Conservation (phyloP, 1,284 basidiomycete genomes). For the Ganoderma meredithae region DNA sequence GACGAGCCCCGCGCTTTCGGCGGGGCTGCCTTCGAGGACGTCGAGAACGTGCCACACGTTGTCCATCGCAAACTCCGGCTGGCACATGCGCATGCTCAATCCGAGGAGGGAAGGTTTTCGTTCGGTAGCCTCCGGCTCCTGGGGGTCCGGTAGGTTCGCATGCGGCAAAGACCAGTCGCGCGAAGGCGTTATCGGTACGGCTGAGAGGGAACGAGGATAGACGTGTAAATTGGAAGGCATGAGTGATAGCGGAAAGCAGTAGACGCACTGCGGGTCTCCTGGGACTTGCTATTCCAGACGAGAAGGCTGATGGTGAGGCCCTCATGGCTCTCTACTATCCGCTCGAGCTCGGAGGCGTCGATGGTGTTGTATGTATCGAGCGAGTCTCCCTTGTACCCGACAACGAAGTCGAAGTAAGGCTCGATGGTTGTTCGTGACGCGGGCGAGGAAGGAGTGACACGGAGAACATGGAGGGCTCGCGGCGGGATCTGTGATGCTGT, state of each 20-base stretch:
- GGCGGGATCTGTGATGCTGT: conserved; percentile 62
- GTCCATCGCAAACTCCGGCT: conserved; percentile 87
- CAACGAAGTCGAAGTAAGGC: conserved; percentile 96
- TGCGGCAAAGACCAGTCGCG: conserved; percentile 75
- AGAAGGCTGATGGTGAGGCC: conserved; percentile 80
- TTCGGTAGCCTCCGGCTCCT: conserved; percentile 45
- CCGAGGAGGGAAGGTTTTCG: conserved; percentile 86
- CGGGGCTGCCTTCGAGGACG: conserved; percentile 94
- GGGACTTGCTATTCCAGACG: conserved; percentile 92
- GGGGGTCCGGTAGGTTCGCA: conserved; percentile 45
- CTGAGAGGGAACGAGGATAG: conserved; percentile 48
- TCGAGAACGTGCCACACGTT: conserved; percentile 99
- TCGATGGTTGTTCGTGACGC: conserved; percentile 88
- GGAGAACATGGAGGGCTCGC: conserved; percentile 83
- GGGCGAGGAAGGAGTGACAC: conserved; percentile 88
- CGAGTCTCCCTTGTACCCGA: conserved; percentile 84
- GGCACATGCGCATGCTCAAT: conserved; percentile 90
- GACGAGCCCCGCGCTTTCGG: conserved; percentile 88
- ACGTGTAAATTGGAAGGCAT: neutral
- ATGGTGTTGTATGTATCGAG: conserved; percentile 63
- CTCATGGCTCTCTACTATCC: conserved; percentile 88
- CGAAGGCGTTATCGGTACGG: conserved; percentile 87
- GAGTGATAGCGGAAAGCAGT: conserved; percentile 1
- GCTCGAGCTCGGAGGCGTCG: conserved; percentile 79
- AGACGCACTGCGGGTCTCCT: conserved; percentile 80